Evolutionary conservation across 495 filamentous ascomycete genomes (phyloP), one percentile per base, ranked within the genome.

Genomic region (Penicillium macrosclerotiorum): DNA sequence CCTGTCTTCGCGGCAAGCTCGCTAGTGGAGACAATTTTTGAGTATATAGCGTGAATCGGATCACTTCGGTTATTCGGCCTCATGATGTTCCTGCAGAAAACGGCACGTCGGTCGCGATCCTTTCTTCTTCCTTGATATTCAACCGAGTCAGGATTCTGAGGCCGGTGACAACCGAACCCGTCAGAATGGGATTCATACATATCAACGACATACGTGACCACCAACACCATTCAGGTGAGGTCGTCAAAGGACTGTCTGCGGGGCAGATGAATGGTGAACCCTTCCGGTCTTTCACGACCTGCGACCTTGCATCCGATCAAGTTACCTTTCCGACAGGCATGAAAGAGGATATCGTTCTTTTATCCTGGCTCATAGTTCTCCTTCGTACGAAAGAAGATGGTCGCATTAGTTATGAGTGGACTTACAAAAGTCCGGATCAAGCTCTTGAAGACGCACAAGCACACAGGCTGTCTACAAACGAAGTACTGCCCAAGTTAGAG

Each of bases 321-420:
- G 26, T 12, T 2, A 26, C 33, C 8, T 50, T 40, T 23, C 38
- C 44, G 12, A 67, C 62, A 4, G 54, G 61, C 38, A 59, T 70
- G 58, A 66, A 39, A 17, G 67, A 73, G 16, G 67, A 72, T n/a
- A 25, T 68, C 8, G 18, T 74, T 27, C 55, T 76, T 1, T 26
- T 69, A 12, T 64, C 73, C n/a, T 76, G 73, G 73, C 55, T 72
- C 4, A 54, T 74, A 14, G 57, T 67, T 23, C 64, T 76, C 14
- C 34, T 73, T 47, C 56, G 57, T 5, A 67, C 63, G 2, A 52
- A 48, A 6, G 72, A 76, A 59, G 67, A 69, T 18, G 57, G 49
- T 18, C 60, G 66, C n/a, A 24, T 59, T 14, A 36, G 27, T 11
- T 74, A 51, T 44, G 67, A 72, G 7, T 76, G 71, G 71, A 43